phyloP scores from a whole-genome alignment of 2,329 filamentous ascomycete species.

The Aaosphaeria pasadenensis region DNA sequence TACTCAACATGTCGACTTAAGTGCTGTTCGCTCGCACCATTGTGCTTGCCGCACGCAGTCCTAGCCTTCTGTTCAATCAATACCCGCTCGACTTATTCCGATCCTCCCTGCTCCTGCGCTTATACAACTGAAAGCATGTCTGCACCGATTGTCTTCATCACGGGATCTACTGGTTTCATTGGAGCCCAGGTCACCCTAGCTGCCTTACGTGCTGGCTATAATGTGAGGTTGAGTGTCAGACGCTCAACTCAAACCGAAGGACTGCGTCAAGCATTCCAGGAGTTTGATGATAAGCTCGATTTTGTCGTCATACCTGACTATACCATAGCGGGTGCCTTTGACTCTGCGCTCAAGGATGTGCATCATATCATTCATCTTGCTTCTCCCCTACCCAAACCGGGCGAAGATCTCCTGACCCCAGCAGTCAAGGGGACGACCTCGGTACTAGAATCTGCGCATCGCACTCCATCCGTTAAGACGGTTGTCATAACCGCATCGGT shows the following conservation, averaged over 20 bases:
- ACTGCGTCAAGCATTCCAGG: conserved; percentile 1
- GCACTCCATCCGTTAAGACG: conserved; percentile 9
- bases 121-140: too few species aligned
- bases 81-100: too few species aligned
- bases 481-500: conserved; percentile 16
- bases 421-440: conserved; percentile 5
- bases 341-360: conserved; percentile 6
- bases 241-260: conserved; percentile 4
- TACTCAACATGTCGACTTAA: too few species aligned
- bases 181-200: conserved; percentile 6
- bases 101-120: too few species aligned
- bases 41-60: too few species aligned
- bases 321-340: conserved; percentile 2
- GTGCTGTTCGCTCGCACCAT: too few species aligned
- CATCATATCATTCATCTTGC: conserved; percentile 7
- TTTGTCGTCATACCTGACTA: conserved; percentile 5
- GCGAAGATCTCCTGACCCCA: conserved; percentile 2
- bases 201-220: conserved; percentile 4
- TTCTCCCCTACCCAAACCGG: conserved; percentile 2
- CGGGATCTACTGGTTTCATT: conserved; percentile 7
- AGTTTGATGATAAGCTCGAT: conserved; percentile 1
- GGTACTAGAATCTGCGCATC: conserved; percentile 9
- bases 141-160: neutral
- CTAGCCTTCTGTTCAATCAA: too few species aligned
- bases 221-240: conserved; percentile 6